Conservation (phyloP, 2,329 filamentous ascomycete species). For the Kalaharituber pfeilii region DNA sequence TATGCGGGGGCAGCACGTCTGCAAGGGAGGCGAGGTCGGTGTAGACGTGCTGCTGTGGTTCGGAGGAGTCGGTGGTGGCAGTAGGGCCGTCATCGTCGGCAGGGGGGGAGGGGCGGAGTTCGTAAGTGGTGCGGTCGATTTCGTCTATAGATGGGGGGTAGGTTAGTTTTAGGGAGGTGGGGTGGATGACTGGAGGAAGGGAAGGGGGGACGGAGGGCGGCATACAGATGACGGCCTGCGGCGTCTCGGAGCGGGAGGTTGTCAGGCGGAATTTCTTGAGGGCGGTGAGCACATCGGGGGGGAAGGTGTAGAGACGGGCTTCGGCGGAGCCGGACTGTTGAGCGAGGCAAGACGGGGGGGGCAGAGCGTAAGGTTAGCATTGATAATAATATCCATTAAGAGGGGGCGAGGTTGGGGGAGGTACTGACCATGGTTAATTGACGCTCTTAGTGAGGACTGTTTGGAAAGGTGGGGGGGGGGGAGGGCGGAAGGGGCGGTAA, state of each 20-base stretch:
- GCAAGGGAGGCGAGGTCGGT: conserved; percentile 60
- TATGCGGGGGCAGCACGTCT: conserved; percentile 83
- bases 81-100: not conserved
- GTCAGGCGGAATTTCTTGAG: conserved; percentile 87
- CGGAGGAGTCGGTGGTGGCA: conserved; percentile 73
- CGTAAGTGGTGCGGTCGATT: conserved; percentile 78
- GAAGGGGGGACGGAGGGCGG: conserved; percentile 18
- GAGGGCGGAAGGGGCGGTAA: not conserved
- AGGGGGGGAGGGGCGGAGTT: conserved; percentile 55
- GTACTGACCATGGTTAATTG: conserved; percentile 1
- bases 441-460: too few relatives aligned
- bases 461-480: not conserved
- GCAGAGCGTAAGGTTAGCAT: not conserved
- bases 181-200: conserved; percentile 13
- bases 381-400: too few relatives aligned
- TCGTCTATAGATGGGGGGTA: conserved; percentile 41
- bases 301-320: conserved; percentile 82
- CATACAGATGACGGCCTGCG: conserved; percentile 90
- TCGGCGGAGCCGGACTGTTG: conserved; percentile 41
- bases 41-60: too few relatives aligned
- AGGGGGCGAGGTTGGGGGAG: too few relatives aligned
- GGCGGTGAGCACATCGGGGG: conserved; percentile 69
- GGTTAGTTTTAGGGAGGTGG: not conserved
- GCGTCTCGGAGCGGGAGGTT: conserved; percentile 69
- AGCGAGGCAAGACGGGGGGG: not conserved